Evolutionary conservation across 306 rosid species (phyloP).

Genomic region (Parietaria judaica): DNA sequence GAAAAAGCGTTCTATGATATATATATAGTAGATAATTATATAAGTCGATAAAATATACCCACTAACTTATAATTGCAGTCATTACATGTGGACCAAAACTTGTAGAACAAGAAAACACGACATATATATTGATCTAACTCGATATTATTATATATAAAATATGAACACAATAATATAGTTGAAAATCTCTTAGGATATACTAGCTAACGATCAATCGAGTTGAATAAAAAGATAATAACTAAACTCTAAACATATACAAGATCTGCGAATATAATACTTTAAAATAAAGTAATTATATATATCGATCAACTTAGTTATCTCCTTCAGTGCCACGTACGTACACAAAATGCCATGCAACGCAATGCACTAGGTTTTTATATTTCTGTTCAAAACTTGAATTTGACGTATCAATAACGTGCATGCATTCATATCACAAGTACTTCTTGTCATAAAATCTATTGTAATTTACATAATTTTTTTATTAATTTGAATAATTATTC

Average conservation of each 20-base stretch:
- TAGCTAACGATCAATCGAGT: background rate
- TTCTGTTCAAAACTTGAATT: slow-evolving; percentile 5
- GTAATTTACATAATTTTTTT: too few relatives aligned
- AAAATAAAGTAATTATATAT: background rate
- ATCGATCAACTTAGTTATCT: background rate
- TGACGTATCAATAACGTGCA: slow-evolving; percentile 19
- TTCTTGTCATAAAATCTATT: background rate
- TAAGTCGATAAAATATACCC: too few relatives aligned
- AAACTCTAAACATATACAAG: background rate
- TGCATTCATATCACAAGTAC: background rate
- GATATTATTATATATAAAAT: background rate
- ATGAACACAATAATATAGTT: background rate
- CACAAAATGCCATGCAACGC: background rate
- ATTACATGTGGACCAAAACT: background rate
- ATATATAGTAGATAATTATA: too few relatives aligned
- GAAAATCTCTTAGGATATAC: background rate
- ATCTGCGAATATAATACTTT: background rate
- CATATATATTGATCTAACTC: background rate
- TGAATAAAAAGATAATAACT: background rate
- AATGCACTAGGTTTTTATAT: too few relatives aligned
- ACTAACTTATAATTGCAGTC: too few relatives aligned
- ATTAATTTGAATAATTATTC: too few relatives aligned
- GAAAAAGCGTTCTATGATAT: too few relatives aligned
- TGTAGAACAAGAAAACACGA: background rate
- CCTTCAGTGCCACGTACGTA: background rate